Conservation (phyloP, 2,329 filamentous ascomycete genomes). For the Fusarium subtropicale region DNA sequence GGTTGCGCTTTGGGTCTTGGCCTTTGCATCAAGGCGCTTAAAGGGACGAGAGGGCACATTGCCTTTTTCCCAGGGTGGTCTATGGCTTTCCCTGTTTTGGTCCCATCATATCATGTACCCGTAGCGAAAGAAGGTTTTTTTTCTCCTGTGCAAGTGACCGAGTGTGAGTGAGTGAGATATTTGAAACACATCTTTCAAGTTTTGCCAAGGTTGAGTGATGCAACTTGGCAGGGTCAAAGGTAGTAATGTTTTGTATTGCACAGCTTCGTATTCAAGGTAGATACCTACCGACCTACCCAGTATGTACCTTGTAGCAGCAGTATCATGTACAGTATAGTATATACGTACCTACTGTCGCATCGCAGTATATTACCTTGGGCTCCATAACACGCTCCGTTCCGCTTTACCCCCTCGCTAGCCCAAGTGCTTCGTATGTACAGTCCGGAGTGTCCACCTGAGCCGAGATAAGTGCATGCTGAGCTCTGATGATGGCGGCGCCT, state of each 20-base stretch:
- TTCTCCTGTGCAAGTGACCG: neutral
- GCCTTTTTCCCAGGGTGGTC: constrained; percentile 18
- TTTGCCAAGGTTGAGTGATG: neutral
- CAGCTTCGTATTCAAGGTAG: neutral
- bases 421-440: neutral
- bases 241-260: neutral
- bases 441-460: constrained; percentile 32
- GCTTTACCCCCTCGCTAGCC: constrained; percentile 36
- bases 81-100: constrained; percentile 29
- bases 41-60: constrained; percentile 29
- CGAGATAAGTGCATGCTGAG: constrained; percentile 4
- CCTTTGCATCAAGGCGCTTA: constrained; percentile 49
- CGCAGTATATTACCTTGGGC: neutral
- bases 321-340: neutral
- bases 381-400: constrained; percentile 30
- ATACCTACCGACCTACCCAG: neutral
- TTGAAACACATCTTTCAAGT: constrained; percentile 3
- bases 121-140: constrained; percentile 2
- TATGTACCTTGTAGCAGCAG: neutral
- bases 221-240: neutral
- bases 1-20: constrained; percentile 35
- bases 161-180: constrained; percentile 1
- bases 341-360: constrained; percentile 1
- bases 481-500: constrained; percentile 51
- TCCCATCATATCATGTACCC: constrained; percentile 14